Conservation (phyloP, 371 early-diverging fungal species). For the Mortierella sp. region DNA sequence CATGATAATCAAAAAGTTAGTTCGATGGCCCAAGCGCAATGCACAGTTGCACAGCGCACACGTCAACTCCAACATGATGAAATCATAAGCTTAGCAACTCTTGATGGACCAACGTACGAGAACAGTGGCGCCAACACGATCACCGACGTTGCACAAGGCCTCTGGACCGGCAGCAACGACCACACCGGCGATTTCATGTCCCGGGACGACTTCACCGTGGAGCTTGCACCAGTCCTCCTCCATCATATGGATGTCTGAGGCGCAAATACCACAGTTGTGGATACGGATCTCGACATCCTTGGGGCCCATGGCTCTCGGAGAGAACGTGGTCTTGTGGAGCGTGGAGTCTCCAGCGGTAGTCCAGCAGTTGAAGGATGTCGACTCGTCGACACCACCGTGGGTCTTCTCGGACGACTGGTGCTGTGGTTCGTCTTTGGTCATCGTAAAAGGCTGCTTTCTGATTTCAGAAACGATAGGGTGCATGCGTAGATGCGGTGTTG, state of each 20-base stretch:
- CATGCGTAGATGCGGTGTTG: too few species aligned
- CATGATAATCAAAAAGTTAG: too few species aligned
- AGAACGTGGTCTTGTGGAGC: neutral
- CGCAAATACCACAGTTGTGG: constrained; percentile 66
- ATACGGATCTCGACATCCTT: constrained; percentile 70
- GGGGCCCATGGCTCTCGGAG: constrained; percentile 54
- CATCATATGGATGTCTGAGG: constrained; percentile 35
- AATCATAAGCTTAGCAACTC: too few species aligned
- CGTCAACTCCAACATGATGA: too few species aligned
- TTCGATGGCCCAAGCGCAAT: too few species aligned
- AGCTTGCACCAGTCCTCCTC: constrained; percentile 9
- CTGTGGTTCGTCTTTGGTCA: constrained; percentile 1
- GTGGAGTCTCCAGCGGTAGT: neutral
- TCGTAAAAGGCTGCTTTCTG: neutral
- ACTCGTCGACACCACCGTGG: neutral
- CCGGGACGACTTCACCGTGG: constrained; percentile 42
- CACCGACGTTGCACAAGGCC: constrained; percentile 8
- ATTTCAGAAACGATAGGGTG: too few species aligned
- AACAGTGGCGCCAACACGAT: constrained; percentile 19
- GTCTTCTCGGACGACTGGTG: neutral
- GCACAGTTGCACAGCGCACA: too few species aligned
- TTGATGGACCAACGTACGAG: constrained; percentile 7
- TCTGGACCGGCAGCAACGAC: constrained; percentile 11
- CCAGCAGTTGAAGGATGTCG: constrained; percentile 8
- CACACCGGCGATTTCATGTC: constrained; percentile 52